Evolutionary conservation across 2,329 filamentous ascomycete species (phyloP).

Genomic region (Karstenula rhodostoma): DNA sequence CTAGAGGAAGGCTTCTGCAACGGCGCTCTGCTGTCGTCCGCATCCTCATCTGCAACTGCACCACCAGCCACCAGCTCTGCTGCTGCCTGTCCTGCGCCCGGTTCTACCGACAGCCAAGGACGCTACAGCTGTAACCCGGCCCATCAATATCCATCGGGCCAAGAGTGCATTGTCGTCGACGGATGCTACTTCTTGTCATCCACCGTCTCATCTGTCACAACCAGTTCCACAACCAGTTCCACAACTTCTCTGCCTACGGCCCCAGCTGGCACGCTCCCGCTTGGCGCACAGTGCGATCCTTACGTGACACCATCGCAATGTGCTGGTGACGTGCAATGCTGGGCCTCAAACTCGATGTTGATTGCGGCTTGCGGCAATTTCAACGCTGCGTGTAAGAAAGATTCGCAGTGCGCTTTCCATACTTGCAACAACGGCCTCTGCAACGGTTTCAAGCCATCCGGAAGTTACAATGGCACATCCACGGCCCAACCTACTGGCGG

Average conservation of each 20-base stretch:
- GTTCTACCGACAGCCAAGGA: constrained; percentile 6
- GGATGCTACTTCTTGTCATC: constrained; percentile 7
- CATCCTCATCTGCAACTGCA: constrained; percentile 17
- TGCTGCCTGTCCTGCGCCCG: constrained; percentile 5
- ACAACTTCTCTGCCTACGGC: constrained; percentile 25
- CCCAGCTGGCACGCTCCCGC: constrained; percentile 23
- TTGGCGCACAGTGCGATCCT: constrained; percentile 28
- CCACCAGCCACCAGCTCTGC: constrained; percentile 17
- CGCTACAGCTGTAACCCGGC: constrained; percentile 12
- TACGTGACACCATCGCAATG: constrained; percentile 23
- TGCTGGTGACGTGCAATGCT: constrained; percentile 22
- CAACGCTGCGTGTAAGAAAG: constrained; percentile 23
- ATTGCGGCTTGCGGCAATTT: constrained; percentile 29
- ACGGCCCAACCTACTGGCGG: constrained; percentile 14
- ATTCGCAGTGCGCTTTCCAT: constrained; percentile 28
- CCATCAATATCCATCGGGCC: constrained; percentile 5
- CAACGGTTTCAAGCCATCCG: constrained; percentile 21
- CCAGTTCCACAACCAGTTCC: constrained; percentile 2
- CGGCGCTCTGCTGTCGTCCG: constrained; percentile 8
- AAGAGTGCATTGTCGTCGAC: constrained; percentile 1
- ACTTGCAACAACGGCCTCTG: constrained; percentile 27
- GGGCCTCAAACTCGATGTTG: constrained; percentile 24
- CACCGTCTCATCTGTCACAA: background rate
- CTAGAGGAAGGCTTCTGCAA: constrained; percentile 26
- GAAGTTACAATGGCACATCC: constrained; percentile 18